Base-by-base conservation (phyloP, 2,329 filamentous ascomycete genomes). In the Neobulgaria alba region DNA sequence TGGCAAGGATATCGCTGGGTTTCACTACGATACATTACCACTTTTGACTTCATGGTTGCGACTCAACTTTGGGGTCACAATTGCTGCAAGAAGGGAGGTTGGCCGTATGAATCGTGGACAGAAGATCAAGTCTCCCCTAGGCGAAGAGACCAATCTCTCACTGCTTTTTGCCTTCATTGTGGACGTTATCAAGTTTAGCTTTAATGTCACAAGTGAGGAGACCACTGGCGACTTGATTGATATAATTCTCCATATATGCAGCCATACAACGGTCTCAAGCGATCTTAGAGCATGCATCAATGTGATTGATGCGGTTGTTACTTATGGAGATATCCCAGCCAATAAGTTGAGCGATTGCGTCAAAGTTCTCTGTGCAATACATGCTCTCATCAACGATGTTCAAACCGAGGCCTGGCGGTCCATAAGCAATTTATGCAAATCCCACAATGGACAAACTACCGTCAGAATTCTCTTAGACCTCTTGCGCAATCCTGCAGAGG, bases 141-240 rank as follows among this genome's bases (percentile, higher is more conserved):
- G 65, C 19, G 77, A 80, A 53, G 78, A 82, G 45, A 71, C 72
- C 49, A 79, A 77, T 52, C 66, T 88, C 39, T 64, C 71, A 2
- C 71, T 74, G 35, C 62, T 87, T 2, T 86, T 87, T 54, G 61
- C 66, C 10, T 83, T 79, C 49, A 68, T 82, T 39, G 71, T 73
- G 42, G 77, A 84, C 47, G 69, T 85, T 39, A 77, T 85, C 63
- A 86, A 85, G 57, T 88, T 85, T 66, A 85, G 81, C 57, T 82
- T 79, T 58, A 82, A 79, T 50, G 71, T 77, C 21, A 77, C 82
- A 17, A 72, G 73, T 48, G 79, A 84, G 48, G 62, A 69, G 21
- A 74, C 80, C 33, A 68, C 83, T 15, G 70, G 70, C 38, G 66
- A 67, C 3, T 62, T 88, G 39, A 73, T 89, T 42, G 69, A 75